Conservation (phyloP, 352 stramenopile species). For the Phytophthora nicotianae region DNA sequence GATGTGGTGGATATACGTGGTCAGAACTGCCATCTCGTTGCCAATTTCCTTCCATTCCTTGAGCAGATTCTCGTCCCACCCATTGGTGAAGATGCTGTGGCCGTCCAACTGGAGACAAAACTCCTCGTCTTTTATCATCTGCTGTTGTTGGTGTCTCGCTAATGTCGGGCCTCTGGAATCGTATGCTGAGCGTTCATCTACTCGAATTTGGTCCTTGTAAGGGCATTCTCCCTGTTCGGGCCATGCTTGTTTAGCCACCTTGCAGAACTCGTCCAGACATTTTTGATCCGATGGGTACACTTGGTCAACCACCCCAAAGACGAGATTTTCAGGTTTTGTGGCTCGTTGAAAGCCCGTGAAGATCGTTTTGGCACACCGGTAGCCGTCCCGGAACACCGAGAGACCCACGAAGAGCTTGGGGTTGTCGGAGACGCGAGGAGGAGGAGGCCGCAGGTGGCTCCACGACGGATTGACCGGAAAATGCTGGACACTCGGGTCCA, state of each 20-base stretch:
- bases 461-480: conserved; percentile 43
- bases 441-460: conserved; percentile 55
- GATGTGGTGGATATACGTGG: conserved; percentile 83
- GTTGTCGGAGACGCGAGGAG: conserved; percentile 37
- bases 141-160: conserved; percentile 76
- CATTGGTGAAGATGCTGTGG: conserved; percentile 86
- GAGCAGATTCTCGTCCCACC: conserved; percentile 72
- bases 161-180: conserved; percentile 74
- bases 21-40: conserved; percentile 84
- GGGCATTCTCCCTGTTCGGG: conserved; percentile 59
- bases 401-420: conserved; percentile 68
- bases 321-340: conserved; percentile 55
- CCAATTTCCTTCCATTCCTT: conserved; percentile 65
- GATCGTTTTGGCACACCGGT: conserved; percentile 75
- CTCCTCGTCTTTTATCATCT: conserved; percentile 68
- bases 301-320: conserved; percentile 82
- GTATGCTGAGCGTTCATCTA: conserved; percentile 69
- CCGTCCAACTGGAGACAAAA: conserved; percentile 86
- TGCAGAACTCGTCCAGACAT: conserved; percentile 75
- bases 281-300: conserved; percentile 66
- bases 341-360: conserved; percentile 72
- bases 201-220: conserved; percentile 61
- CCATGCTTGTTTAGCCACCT: conserved; percentile 63
- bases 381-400: conserved; percentile 77
- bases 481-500: conserved; percentile 74